These are phyloP conservation scores for Colletotrichum musicola DNA, from an alignment of 2,329 filamentous ascomycete genomes.

Conservation along the genomic window DNA sequence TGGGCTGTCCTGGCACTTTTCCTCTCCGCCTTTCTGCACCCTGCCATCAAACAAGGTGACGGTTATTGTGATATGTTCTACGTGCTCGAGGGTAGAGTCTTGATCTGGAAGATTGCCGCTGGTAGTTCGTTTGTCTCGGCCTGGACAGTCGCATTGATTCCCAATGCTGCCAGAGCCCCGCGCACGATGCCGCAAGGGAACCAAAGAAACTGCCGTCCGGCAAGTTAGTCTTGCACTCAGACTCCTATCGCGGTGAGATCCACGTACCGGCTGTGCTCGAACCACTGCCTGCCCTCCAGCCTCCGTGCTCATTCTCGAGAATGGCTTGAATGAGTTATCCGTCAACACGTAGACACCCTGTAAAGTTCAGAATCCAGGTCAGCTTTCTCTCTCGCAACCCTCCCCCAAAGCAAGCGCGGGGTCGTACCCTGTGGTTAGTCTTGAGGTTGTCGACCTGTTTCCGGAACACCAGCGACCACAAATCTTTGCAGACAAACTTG, in stretches of 20 bases:
- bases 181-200: conserved; percentile 95
- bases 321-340: conserved; percentile 90
- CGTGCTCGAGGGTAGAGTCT: conserved; percentile 78
- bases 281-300: conserved; percentile 78
- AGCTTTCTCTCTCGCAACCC: not conserved
- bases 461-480: conserved; percentile 93
- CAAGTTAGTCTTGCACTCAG: conserved; percentile 7
- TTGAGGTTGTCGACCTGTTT: conserved; percentile 99
- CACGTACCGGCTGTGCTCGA: conserved; percentile 82
- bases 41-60: not conserved
- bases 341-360: conserved; percentile 96
- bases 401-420: not conserved
- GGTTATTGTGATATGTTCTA: conserved; percentile 49
- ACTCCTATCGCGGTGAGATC: not conserved
- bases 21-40: not conserved
- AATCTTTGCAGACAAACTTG: conserved; percentile 98
- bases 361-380: not conserved
- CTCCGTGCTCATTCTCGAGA: conserved; percentile 90
- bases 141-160: conserved; percentile 90
- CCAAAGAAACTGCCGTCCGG: conserved; percentile 79
- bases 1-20: not conserved
- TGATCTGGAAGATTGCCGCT: conserved; percentile 94
- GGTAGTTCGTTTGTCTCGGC: conserved; percentile 91
- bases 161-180: conserved; percentile 91
- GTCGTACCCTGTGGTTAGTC: conserved; percentile 87